Base-by-base conservation (phyloP, 768 basidiomycete genomes). In the Boletellus ananas region DNA sequence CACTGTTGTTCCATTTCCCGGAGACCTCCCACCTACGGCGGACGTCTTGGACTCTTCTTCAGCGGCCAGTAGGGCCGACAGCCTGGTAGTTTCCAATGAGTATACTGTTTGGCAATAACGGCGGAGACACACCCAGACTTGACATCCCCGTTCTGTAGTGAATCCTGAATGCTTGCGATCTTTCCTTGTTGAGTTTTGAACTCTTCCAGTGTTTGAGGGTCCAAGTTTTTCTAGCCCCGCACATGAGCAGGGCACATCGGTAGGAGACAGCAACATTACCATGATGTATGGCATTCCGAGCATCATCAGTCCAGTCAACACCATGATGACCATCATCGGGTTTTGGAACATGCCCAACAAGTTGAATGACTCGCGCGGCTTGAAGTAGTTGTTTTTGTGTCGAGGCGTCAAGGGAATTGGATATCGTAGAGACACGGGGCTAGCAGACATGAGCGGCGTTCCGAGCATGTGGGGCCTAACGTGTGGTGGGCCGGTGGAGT, bases 241-340 rank as follows among this genome's bases (percentile, higher is more conserved):
- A 35, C 34, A 49, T 59, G 54, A 53, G 54, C 51, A 23, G 25
- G 34, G 14, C 17, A 54, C 36, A 17, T 48, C 1, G 42, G 11
- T 10, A 6, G 1, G 39, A 11, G 17, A 18, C 4, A 14, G 36
- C 13, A 37, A 16, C 49, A 72, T 42, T 60, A 89, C 89, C 77
- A 85, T 85, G 47, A 91, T 66, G 61, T 86, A 89, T 4, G 88
- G 89, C 79, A 81, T 83, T 20, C 75, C 79, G 23, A 91, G 66
- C 71, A 87, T 77, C 79, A 89, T 79, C 43, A 68, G 71, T 34
- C 77, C 88, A 39, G 78, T 84, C 55, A 78, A 67, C 27, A 81
- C 74, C 82, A 88, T 86, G 65, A 90, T 76, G 50, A 92, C 69
- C 76, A 87, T 86, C 89, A 92, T 90, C 7, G 89, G 89, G 62